A percentile compares a stretch with the other conserved stretches of the same genome.
Evolutionary conservation across 805 yeast genomes (phyloP).

Genomic region (Nakazawaea wickerhamii): DNA sequence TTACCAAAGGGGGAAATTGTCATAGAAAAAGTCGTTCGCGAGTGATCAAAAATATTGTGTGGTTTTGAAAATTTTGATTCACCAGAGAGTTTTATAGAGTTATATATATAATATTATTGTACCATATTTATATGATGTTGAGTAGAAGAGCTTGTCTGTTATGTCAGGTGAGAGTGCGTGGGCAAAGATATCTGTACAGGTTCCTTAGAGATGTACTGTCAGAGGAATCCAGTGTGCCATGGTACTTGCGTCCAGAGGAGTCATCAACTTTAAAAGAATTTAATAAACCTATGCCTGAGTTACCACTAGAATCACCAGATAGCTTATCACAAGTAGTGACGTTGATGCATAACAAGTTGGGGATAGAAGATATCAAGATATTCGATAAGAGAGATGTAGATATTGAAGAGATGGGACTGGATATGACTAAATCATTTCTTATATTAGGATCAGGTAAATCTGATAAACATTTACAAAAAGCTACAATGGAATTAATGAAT

Average conservation of each 20-base stretch:
- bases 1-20: not conserved
- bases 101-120: no score
- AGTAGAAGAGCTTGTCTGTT: not conserved
- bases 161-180: not conserved
- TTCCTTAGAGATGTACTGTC: no score
- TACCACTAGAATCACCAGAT: conserved; percentile 58
- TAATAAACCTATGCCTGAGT: conserved; percentile 39
- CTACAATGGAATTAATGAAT: conserved; percentile 53
- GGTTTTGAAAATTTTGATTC: no score
- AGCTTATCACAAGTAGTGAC: conserved; percentile 39
- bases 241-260: conserved; percentile 30
- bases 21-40: no score
- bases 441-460: conserved; percentile 74
- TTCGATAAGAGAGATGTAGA: conserved; percentile 54
- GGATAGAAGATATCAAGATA: conserved; percentile 55
- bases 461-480: conserved; percentile 67
- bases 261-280: conserved; percentile 17
- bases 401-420: conserved; percentile 29
- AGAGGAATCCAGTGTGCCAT: conserved; percentile 11
- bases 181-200: no score
- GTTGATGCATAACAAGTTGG: conserved; percentile 53
- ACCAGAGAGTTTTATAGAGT: no score
- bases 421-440: conserved; percentile 41
- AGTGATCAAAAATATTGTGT: no score
- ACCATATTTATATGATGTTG: not conserved